Evolutionary conservation across 192 early-diverging fungal species (phyloP), one percentile per base, ranked within the genome.

Genomic region (Lobosporangium transversale): DNA sequence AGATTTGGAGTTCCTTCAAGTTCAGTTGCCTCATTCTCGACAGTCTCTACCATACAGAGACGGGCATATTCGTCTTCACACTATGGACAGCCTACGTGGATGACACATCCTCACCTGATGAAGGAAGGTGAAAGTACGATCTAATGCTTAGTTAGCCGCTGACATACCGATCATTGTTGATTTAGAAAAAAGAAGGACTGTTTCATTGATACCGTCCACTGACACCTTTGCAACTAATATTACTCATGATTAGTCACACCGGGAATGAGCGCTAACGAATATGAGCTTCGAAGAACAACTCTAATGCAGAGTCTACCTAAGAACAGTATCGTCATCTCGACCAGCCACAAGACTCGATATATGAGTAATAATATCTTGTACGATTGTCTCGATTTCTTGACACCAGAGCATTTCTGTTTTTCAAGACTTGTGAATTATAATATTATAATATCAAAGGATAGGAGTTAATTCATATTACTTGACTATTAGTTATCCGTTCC

Each of bases 331-430:
- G 89, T 88, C 20, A 68, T 99, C 29, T 83, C 89, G 18, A 85
- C 91, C 17, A 91, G 94, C 2, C 88, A 94, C 63, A 83, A 85
- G 0, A 88, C 94, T 54, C 84, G 92, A 18, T 99, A 94, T 78
- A 87, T 91, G 74, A 92, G 95, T 58, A 90, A 94, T 50, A 92
- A 93, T 54, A 94, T 97, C 48, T 97, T 99, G 85, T 91, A 81
- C n/a, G n/a, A n/a, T n/a, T n/a, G n/a, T n/a, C n/a, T n/a, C n/a
- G n/a, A n/a, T n/a, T n/a, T n/a, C n/a, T n/a, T n/a, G n/a, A n/a
- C n/a, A n/a, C n/a, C n/a, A n/a, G n/a, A 9, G 26, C 10, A 7
- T 11, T 11, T 0, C 18, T 30, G 15, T 51, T 31, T 58, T 20
- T n/a, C 21, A n/a, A 26, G 17, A 33, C 23, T 33, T 17, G 31